Evolutionary conservation across 345 rosid species (phyloP).

Genomic region (Microcos paniculata): DNA sequence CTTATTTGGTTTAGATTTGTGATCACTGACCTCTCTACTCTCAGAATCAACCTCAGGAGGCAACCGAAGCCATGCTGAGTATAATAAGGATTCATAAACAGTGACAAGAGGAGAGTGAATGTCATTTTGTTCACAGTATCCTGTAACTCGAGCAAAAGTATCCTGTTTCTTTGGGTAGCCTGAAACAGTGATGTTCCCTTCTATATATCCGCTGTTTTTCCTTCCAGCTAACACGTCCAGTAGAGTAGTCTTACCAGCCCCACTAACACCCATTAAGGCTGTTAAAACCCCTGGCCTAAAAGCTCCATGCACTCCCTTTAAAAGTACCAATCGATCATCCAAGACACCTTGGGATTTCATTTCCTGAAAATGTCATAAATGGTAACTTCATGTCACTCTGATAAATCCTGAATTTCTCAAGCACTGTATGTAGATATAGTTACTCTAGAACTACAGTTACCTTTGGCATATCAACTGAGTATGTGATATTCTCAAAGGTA

Average conservation of each 20-base stretch:
- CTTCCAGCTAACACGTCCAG: conserved; percentile 90
- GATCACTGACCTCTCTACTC: conserved; percentile 46
- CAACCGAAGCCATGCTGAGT: conserved; percentile 78
- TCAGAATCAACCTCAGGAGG: conserved; percentile 44
- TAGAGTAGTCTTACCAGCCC: conserved; percentile 81
- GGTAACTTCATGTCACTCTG: background rate
- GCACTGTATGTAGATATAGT: background rate
- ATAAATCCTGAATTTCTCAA: background rate
- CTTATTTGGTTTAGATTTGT: background rate
- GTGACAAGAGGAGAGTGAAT: conserved; percentile 81
- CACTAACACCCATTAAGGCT: conserved; percentile 75
- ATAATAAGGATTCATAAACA: conserved; percentile 66
- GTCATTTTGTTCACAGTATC: conserved; percentile 78
- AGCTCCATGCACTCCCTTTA: conserved; percentile 72
- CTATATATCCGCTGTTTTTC: conserved; percentile 71
- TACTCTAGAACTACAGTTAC: conserved; percentile 20
- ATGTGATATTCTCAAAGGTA: conserved; percentile 52
- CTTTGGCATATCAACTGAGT: conserved; percentile 80
- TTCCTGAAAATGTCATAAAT: conserved; percentile 27
- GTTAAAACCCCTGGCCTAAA: conserved; percentile 84
- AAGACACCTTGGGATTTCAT: conserved; percentile 58
- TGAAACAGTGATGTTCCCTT: conserved; percentile 62
- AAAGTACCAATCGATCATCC: conserved; percentile 57
- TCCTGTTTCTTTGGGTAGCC: conserved; percentile 79
- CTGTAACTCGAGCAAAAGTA: conserved; percentile 73